Conservation (phyloP, 495 filamentous ascomycete species). For the Hyaloscypha hepaticicola region DNA sequence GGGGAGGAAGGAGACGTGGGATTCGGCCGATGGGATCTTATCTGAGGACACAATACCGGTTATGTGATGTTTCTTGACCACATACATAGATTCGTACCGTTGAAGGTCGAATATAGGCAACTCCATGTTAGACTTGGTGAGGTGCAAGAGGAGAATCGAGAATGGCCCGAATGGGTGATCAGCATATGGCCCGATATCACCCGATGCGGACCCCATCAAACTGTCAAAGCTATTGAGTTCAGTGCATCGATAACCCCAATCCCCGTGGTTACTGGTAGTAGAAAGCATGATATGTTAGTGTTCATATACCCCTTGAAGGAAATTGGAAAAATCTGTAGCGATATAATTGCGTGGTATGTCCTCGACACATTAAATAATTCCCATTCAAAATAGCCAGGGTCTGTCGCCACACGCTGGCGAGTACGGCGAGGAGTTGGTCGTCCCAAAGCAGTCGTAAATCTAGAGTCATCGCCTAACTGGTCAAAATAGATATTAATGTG, state of each 20-base stretch:
- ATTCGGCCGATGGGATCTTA: not conserved
- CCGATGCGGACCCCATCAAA: not conserved
- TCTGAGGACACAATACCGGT: not conserved
- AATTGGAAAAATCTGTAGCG: not conserved
- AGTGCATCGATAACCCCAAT: not conserved
- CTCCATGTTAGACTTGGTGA: not conserved
- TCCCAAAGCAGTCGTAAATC: not conserved
- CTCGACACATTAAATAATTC: not conserved
- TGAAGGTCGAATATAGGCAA: not conserved
- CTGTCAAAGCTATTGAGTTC: not conserved
- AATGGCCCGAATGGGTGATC: not conserved
- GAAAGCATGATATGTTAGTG: not conserved
- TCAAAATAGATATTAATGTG: not conserved
- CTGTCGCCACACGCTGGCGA: not conserved
- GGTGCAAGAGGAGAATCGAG: not conserved
- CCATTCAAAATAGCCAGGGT: not conserved
- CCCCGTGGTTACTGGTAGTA: not conserved
- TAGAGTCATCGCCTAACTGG: not conserved
- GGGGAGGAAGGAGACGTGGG: not conserved
- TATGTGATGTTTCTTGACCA: not conserved
- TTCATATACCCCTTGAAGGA: not conserved
- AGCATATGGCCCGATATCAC: not conserved
- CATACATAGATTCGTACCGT: not conserved
- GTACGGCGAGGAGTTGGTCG: not conserved
- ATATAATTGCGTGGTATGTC: not conserved